Base-by-base conservation (phyloP, 1,139 yeast species). In the Pichia sp. region DNA sequence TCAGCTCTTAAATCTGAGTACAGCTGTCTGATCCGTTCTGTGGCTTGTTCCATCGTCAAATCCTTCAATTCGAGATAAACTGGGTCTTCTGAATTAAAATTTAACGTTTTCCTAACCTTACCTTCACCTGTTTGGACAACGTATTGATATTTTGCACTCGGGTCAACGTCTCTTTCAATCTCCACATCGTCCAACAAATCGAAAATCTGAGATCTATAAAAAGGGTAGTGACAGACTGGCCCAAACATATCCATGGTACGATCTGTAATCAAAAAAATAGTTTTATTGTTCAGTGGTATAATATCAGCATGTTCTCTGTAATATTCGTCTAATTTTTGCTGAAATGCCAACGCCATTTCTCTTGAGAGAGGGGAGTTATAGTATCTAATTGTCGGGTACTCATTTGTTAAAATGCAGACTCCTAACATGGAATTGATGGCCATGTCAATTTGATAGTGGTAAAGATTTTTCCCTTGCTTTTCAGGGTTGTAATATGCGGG, bases 151-250 rank as follows among this genome's bases (percentile, higher is more conserved):
- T 66, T 65, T 8, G 57, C 54, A 58, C 72, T 75, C 23, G 73
- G 73, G 49, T 70, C 72, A n/a, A 58, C 57, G 2, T 74, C 70
- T 19, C 80, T 76, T 26, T 80, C 78, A 16, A 76, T 66, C 59
- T 78, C 81, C 59, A 78, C 71, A 44, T 73, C 68, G 31, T 61
- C 62, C 10, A 55, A 37, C 36, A 60, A 48, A 67, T 93, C 99
- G 73, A 85, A 84, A 16, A 93, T 87, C 88, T 91, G 85, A 6
- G 97, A 93, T 68, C 93, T 96, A 67, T 90, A 95, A n/a, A 86
- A 81, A 68, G 91, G 89, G 66, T 90, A 96, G 67, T 93, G 99
- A 51, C 91, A 69, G 47, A 95, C 67, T 0, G 98, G 96, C 3
- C 96, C 87, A 63, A 80, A 80, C 53, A 87, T 74, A 67, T 95